phyloP scores from a whole-genome alignment of 2,329 filamentous ascomycete species.

The Onygenales sp. region DNA sequence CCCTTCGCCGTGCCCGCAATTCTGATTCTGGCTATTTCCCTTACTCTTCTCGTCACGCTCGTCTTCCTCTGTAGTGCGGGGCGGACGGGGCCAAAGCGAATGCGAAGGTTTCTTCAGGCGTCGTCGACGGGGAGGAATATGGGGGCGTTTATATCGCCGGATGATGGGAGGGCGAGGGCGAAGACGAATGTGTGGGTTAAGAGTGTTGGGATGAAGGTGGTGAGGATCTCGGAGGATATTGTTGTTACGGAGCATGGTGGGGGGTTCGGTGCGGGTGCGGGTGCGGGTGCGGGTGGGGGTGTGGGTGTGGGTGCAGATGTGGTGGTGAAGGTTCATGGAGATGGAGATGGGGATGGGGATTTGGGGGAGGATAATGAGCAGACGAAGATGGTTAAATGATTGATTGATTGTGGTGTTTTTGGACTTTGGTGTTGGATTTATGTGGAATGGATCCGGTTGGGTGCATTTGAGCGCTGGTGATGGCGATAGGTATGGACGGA shows the following conservation, averaged over 20 bases:
- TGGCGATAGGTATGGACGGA: too few relatives aligned
- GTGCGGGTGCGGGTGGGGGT: not conserved
- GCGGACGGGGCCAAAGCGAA: slow-evolving; percentile 2
- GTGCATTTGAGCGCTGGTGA: too few relatives aligned
- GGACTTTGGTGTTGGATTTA: not conserved
- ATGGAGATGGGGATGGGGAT: not conserved
- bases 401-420: not conserved
- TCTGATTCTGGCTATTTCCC: not conserved
- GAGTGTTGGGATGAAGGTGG: not conserved
- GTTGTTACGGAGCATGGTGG: not conserved
- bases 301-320: not conserved
- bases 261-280: not conserved
- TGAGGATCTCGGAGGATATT: not conserved
- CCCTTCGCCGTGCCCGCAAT: not conserved
- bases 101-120: slow-evolving; percentile 3
- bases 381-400: not conserved
- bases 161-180: not conserved
- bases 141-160: not conserved
- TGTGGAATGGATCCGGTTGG: not conserved
- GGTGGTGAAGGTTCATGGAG: not conserved
- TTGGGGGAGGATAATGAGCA: not conserved
- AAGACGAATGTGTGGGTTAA: slow-evolving; percentile 4
- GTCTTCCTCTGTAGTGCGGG: not conserved
- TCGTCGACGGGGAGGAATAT: slow-evolving; percentile 3
- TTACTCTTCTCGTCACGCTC: not conserved